phyloP scores from a whole-genome alignment of 441 rosid genomes.

The California macrophylla region DNA sequence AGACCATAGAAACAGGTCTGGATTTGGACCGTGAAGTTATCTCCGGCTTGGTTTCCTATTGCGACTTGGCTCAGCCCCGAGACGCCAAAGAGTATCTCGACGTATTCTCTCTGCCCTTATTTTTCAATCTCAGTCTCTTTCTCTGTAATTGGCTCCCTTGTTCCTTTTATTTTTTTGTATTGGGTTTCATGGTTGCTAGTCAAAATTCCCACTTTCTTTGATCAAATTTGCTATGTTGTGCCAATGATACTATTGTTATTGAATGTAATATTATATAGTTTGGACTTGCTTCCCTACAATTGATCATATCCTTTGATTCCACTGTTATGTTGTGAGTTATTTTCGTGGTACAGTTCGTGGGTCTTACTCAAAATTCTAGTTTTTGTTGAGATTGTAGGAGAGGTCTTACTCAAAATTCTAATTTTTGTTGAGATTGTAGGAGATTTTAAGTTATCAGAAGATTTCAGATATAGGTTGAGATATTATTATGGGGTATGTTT shows the following conservation, averaged over 20 bases:
- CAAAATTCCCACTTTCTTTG: too few relatives aligned
- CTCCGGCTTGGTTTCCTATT: conserved; percentile 81
- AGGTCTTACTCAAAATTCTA: too few relatives aligned
- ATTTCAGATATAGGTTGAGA: neutral
- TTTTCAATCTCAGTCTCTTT: neutral
- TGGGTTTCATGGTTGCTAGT: too few relatives aligned
- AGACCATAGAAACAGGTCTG: conserved; percentile 48
- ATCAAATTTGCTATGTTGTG: too few relatives aligned
- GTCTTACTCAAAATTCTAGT: neutral
- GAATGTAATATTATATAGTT: too few relatives aligned
- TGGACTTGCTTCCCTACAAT: too few relatives aligned
- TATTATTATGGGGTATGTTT: neutral
- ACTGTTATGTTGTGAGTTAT: neutral
- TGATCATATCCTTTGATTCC: neutral
- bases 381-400: neutral
- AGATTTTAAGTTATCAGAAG: neutral
- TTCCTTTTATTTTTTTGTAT: neutral
- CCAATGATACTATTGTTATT: too few relatives aligned
- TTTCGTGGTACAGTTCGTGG: neutral
- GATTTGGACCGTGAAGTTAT: conserved; percentile 66
- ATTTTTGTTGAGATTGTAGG: neutral
- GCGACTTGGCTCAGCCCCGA: conserved; percentile 77
- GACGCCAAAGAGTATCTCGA: conserved; percentile 94
- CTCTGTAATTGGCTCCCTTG: neutral
- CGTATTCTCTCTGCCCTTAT: conserved; percentile 29